phyloP scores from a whole-genome alignment of 164 flowering plant species.

The Protea cynaroides region DNA sequence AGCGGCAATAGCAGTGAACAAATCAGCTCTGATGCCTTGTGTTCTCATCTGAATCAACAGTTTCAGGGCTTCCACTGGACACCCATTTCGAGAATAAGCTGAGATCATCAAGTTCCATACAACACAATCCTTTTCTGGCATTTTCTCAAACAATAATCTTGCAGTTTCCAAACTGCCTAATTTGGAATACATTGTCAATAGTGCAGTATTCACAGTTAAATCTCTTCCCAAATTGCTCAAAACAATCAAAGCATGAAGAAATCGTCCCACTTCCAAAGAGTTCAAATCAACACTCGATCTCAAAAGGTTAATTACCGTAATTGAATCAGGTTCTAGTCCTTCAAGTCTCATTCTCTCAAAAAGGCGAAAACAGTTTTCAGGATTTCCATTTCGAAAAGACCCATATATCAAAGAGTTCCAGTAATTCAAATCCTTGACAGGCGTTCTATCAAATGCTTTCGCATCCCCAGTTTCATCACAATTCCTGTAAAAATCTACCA shows the following conservation, averaged over 20 bases:
- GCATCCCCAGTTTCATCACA: slow-evolving; percentile 13
- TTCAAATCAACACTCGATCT: slow-evolving; percentile 31
- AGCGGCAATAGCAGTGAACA: slow-evolving; percentile 42
- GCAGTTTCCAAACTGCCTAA: slow-evolving; percentile 33
- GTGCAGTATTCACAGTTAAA: slow-evolving; percentile 40
- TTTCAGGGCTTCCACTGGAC: slow-evolving; percentile 30
- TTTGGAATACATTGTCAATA: slow-evolving; percentile 51
- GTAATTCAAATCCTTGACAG: slow-evolving; percentile 7
- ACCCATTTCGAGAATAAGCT: slow-evolving; percentile 35
- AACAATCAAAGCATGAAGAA: slow-evolving; percentile 32
- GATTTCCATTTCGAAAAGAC: slow-evolving; percentile 19
- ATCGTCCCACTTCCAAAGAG: slow-evolving; percentile 30
- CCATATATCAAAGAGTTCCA: slow-evolving; percentile 27
- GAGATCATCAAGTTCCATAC: slow-evolving; percentile 56
- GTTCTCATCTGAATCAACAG: slow-evolving; percentile 35
- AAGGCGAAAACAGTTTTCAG: slow-evolving; percentile 22
- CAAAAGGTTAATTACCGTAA: slow-evolving; percentile 27
- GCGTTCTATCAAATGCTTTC: slow-evolving; percentile 15
- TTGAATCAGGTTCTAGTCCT: slow-evolving; percentile 22
- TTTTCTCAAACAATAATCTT: slow-evolving; percentile 32
- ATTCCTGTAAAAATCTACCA: slow-evolving; percentile 22
- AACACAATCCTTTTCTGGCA: slow-evolving; percentile 41
- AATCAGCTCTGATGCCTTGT: slow-evolving; percentile 37
- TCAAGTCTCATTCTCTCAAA: slow-evolving; percentile 35
- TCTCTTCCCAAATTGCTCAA: slow-evolving; percentile 24